Base-by-base conservation (phyloP, 176 grass and related monocot species). In the Urochloa ruziziensis region DNA sequence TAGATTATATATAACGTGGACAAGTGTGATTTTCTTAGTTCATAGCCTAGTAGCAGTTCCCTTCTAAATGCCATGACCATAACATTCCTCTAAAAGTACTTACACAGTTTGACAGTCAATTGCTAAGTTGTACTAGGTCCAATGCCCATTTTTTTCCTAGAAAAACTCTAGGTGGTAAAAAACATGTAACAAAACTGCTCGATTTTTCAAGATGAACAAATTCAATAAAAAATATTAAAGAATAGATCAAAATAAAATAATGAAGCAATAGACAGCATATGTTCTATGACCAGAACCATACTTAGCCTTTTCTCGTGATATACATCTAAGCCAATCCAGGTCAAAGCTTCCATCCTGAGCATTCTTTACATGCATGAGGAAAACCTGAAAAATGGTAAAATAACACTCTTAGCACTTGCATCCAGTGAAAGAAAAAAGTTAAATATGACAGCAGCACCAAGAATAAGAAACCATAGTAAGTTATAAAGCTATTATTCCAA, bases 271-370 rank as follows among this genome's bases (percentile, higher is more conserved):
- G 3, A n/a, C 43, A 42, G 6, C 35, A 1, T 82, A 87, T 69
- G 15, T 57, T 80, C 42, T 77, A 28, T 65, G 66, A 86, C 54
- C 35, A 82, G 46, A 80, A 39, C 46, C 88, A 71, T 90, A 86
- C 88, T 72, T 90, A 14, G 88, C 88, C 2, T 73, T 90, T 82
- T 77, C 88, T 56, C 56, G 88, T 71, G 83, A 39, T 71, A 90
- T 57, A 65, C n/a, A 37, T 90, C 64, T 77, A 78, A 90, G 83
- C 88, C 88, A 90, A 81, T 90, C 88, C 34, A 90, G 46, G 35
- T 90, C 78, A 82, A 90, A 82, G 64, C 44, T 90, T 70, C 64
- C 78, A 90, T 71, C 68, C 16, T 86, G 83, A 61, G 85, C 78
- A 37, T 82, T 81, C 27, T 86, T 53, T 86, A 86, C 39, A 68